Base-by-base conservation (phyloP, 225 moss, liverwort and hornwort genomes). In the Thuidium tamariscinum region DNA sequence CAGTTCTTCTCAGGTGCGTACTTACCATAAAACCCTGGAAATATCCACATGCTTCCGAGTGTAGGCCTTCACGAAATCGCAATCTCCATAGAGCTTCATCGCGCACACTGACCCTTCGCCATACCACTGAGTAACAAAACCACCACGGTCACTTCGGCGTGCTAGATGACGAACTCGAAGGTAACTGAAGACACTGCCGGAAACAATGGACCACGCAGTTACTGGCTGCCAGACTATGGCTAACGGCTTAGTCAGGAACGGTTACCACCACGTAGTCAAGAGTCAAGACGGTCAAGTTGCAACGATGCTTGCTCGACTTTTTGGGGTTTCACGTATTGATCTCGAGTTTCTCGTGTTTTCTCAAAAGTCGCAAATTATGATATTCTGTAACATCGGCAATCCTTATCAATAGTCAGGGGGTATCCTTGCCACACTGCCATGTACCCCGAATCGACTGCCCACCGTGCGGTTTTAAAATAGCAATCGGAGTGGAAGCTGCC, bases 181-280 rank as follows among this genome's bases (percentile, higher is more conserved):
- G n/a, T 48, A 82, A 77, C 42, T 57, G 82, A 21, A 72, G 72
- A 59, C 85, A 72, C 37, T 78, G 78, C 72, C 81, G 87, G 42
- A 74, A 84, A 25, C 19, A 46, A 57, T 36, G 44, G 56, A 73
- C 49, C 77, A 29, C 80, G 67, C 77, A 63, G 62, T 71, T 71
- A 42, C 30, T 34, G 82, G 90, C 78, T 82, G 85, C 64, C 72
- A 69, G 72, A 79, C 76, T 32, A 63, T 61, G 81, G 46, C 48
- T 64, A 87, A 89, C 86, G 77, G 77, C 87, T 85, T 78, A 34
- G 87, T 77, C 57, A 59, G 71, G 71, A 89, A 77, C 91, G 85
- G 91, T 91, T 89, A 87, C 84, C 81, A 73, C 87, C 56, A 66
- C 23, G 49, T 57, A 19, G 59, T 81, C 30, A 64, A 77, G 81